phyloP scores from a whole-genome alignment of 192 early-diverging fungal species.

The Coemansia sp. region DNA sequence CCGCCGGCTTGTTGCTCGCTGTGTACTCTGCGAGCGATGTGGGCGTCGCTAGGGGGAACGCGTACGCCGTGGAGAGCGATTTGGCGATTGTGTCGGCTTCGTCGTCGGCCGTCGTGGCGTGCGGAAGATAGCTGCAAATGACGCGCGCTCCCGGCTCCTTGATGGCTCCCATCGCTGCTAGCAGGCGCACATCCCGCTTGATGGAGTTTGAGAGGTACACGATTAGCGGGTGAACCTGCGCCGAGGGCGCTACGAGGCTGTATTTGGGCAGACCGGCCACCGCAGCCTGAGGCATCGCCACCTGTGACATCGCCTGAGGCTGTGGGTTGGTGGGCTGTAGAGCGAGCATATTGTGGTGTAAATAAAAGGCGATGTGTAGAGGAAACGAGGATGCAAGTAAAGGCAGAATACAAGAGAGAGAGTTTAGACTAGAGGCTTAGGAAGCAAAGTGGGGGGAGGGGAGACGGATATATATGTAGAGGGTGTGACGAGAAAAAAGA shows the following conservation, averaged over 20 bases:
- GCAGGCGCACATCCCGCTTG: conserved; percentile 47
- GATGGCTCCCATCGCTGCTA: conserved; percentile 49
- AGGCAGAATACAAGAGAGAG: conserved; percentile 1
- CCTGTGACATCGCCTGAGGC: conserved; percentile 7
- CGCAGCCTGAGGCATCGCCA: conserved; percentile 11
- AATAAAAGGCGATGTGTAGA: background rate
- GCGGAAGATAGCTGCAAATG: conserved; percentile 48
- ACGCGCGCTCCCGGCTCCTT: conserved; percentile 29
- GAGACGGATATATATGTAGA: conserved; percentile 8
- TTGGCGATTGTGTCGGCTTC: conserved; percentile 10
- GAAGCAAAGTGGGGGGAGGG: background rate
- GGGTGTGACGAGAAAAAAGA: conserved; percentile 20
- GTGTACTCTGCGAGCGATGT: background rate
- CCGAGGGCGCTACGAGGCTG: conserved; percentile 21
- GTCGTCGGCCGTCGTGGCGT: conserved; percentile 16
- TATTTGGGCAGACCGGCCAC: conserved; percentile 19
- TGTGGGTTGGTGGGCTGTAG: conserved; percentile 15
- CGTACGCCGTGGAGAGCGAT: conserved; percentile 4
- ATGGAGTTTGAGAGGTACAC: conserved; percentile 50
- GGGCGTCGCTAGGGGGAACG: background rate
- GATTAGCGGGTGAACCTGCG: conserved; percentile 24
- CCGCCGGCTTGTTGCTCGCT: background rate
- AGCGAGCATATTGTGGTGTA: conserved; percentile 17
- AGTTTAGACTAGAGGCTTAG: conserved; percentile 4
- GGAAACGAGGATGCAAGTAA: background rate